These are phyloP conservation scores for Populus tremula DNA, from an alignment of 345 rosid genomes.

Conservation along the genomic window DNA sequence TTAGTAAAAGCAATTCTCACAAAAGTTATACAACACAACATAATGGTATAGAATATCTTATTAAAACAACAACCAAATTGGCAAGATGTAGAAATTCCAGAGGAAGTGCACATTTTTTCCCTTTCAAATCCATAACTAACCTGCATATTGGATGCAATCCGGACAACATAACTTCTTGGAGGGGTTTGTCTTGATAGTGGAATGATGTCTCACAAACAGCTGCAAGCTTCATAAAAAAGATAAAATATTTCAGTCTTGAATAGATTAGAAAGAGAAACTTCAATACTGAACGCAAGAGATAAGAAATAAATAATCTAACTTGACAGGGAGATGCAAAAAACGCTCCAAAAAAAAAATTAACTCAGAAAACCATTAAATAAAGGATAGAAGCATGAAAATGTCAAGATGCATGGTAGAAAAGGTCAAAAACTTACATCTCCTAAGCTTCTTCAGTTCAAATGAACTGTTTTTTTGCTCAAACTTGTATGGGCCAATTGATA, in stretches of 20 bases:
- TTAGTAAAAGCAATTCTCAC: background rate
- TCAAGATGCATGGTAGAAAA: background rate
- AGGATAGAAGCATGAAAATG: background rate
- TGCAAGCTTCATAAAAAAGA: constrained; percentile 65
- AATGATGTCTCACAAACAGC: constrained; percentile 78
- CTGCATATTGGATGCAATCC: constrained; percentile 58
- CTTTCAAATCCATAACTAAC: constrained; percentile 30
- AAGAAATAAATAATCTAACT: background rate
- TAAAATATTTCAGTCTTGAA: constrained; percentile 25
- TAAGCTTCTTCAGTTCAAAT: background rate
- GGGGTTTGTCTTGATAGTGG: constrained; percentile 82
- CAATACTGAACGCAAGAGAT: background rate
- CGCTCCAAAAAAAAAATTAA: background rate
- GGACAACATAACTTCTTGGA: constrained; percentile 57
- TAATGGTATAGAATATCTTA: background rate
- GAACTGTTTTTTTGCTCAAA: background rate
- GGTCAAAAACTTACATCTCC: background rate
- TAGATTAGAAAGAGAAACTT: background rate
- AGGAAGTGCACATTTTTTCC: background rate
- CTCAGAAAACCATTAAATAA: background rate
- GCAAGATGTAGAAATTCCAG: background rate
- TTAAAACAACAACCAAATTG: background rate
- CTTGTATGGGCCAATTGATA: background rate
- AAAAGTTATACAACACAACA: background rate
- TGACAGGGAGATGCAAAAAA: background rate